These are phyloP conservation scores for Umbelopsis vinacea DNA, from an alignment of 192 early-diverging fungal species.

Conservation along the genomic window DNA sequence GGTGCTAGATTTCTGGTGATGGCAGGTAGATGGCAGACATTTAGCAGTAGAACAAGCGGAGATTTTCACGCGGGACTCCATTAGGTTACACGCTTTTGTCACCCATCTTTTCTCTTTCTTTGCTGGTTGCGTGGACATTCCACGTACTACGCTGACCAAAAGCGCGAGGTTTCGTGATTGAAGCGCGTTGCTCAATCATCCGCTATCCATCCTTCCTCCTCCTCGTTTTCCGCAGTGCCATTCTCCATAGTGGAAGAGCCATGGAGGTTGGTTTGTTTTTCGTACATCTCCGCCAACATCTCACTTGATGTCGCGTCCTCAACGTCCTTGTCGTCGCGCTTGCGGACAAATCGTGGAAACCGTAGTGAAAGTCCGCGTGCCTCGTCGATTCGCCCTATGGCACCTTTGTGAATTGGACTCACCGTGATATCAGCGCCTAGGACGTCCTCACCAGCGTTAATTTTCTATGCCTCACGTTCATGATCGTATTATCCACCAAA, in stretches of 20 bases:
- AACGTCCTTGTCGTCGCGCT: constrained; percentile 82
- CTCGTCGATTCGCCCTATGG: constrained; percentile 62
- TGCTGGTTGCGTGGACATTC: too few species aligned
- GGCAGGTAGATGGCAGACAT: too few species aligned
- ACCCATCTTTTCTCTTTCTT: too few species aligned
- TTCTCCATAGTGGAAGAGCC: neutral
- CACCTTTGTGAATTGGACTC: constrained; percentile 83
- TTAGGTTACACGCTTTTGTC: too few species aligned
- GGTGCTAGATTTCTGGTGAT: too few species aligned
- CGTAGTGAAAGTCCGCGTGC: constrained; percentile 75
- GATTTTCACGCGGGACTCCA: too few species aligned
- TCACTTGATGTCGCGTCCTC: constrained; percentile 79
- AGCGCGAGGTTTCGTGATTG: neutral
- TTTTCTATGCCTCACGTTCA: neutral
- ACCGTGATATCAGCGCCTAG: constrained; percentile 80
- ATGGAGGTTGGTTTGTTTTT: constrained; percentile 27
- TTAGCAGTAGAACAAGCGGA: too few species aligned
- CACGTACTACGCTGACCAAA: neutral
- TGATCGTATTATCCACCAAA: neutral
- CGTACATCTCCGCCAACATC: constrained; percentile 56
- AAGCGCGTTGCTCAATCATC: neutral
- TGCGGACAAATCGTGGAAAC: constrained; percentile 87
- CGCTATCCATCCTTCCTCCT: constrained; percentile 6
- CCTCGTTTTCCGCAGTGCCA: neutral
- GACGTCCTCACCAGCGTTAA: neutral